phyloP scores from a whole-genome alignment of 2,329 filamentous ascomycete species.

The Colletotrichum sp. region DNA sequence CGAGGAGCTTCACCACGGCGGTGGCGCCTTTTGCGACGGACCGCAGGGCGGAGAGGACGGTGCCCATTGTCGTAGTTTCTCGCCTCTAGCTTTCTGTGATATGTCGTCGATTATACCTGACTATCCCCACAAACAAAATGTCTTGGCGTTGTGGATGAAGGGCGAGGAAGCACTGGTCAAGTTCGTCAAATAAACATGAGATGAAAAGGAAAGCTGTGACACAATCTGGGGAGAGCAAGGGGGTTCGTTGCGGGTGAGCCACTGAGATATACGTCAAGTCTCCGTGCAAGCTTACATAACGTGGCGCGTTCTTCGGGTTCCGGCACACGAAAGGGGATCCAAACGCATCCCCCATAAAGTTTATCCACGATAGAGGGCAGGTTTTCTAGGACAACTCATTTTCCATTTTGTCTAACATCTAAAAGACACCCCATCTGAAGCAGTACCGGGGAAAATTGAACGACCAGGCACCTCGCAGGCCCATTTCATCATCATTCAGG shows the following conservation, averaged over 20 bases:
- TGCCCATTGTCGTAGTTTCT: conserved; percentile 32
- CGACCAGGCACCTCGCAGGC: background rate
- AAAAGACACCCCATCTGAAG: background rate
- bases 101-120: background rate
- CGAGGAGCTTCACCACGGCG: conserved; percentile 29
- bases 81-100: too few species aligned
- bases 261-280: background rate
- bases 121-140: background rate
- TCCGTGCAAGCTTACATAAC: background rate
- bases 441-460: background rate
- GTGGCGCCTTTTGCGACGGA: conserved; percentile 26
- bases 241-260: background rate
- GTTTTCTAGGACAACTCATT: background rate
- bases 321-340: background rate
- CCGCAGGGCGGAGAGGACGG: conserved; percentile 32
- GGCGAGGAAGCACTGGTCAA: background rate
- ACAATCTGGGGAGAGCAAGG: background rate
- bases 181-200: background rate
- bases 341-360: background rate
- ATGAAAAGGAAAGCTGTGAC: background rate
- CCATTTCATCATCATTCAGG: background rate
- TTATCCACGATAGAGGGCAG: background rate
- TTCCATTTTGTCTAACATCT: conserved; percentile 4
- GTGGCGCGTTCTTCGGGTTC: background rate
- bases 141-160: background rate